Percentiles rank a stretch among this genome's conserved stretches.
Evolutionary conservation across 768 basidiomycete genomes (phyloP).

Genomic region (Tubosaeta brunneosetosa): DNA sequence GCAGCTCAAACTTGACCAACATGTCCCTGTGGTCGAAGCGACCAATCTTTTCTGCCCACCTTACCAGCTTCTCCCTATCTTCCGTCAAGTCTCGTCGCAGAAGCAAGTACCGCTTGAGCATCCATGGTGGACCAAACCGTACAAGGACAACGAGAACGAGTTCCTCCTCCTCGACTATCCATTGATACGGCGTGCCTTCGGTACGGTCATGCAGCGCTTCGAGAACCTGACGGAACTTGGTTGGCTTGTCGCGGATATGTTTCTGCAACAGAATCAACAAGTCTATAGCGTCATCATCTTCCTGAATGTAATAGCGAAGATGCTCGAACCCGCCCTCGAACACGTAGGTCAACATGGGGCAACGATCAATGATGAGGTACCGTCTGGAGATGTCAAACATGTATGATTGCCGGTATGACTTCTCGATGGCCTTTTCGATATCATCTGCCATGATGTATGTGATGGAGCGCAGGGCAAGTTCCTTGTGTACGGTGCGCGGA

Average conservation of each 20-base stretch:
- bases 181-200: constrained; percentile 19
- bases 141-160: constrained; percentile 20
- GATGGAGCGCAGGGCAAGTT: constrained; percentile 28
- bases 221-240: constrained; percentile 19
- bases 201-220: constrained; percentile 25
- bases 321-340: constrained; percentile 27
- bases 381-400: constrained; percentile 27
- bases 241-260: constrained; percentile 19
- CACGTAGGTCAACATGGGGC: constrained; percentile 27
- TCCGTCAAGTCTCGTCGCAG: constrained; percentile 19
- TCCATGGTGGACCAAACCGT: constrained; percentile 22
- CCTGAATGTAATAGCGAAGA: constrained; percentile 22
- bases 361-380: constrained; percentile 20
- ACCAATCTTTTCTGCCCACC: constrained; percentile 17
- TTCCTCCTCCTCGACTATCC: constrained; percentile 24
- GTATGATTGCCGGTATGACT: constrained; percentile 20
- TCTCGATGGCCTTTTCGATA: constrained; percentile 20
- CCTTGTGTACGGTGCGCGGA: constrained; percentile 17
- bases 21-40: constrained; percentile 22
- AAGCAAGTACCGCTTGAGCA: constrained; percentile 24
- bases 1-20: constrained; percentile 15
- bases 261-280: constrained; percentile 17
- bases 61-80: constrained; percentile 11
- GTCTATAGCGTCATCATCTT: constrained; percentile 25
- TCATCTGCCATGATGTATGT: constrained; percentile 25